Base-by-base conservation (phyloP, 2,329 filamentous ascomycete genomes). In the Aureobasidium vineae region DNA sequence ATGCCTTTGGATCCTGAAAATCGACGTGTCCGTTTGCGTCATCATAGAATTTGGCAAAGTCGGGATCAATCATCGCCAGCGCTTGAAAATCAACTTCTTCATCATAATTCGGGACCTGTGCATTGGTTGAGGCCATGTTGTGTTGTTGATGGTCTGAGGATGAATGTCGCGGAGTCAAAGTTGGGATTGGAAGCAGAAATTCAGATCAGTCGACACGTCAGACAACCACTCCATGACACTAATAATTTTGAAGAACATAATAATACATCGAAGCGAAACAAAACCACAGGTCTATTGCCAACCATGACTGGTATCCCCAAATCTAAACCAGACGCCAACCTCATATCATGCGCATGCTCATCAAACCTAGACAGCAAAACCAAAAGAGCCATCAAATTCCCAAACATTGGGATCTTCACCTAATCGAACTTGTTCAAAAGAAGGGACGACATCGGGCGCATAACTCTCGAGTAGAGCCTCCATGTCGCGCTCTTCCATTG, bases 401-500 rank as follows among this genome's bases (percentile, higher is more conserved):
- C 72, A 76, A 11, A 75, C 75, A 28, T 53, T 33, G 1, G 60
- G 60, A 5, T 69, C 68, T 13, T 74, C 77, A 68, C 79, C 78
- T 33, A 78, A 70, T 21, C 78, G 74, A 7, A 84, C 72, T 52
- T 81, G 72, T 5, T 77, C 75, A 33, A 83, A 74, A 28, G 72
- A 77, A 3, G 81, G 81, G 11, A 82, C 76, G 15, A 75, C 73
- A 45, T 79, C 76, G 1, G 79, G 78, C 65, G 75, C 77, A 73
- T 96, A 97, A 75, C 88, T 93, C n/a, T 82, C 81, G 43, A 98
- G 79, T n/a, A 98, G 80, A 65, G 83, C 85, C 65, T 90, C 87
- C 90, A 98, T 96, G 72, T 83, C 93, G 72, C 89, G 85, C 60
- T 95, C 90, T 23, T 85, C 86, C 84, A 98, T 87, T 40, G 86